Conservation (phyloP, 352 stramenopile species). For the Phytopythium litorale region DNA sequence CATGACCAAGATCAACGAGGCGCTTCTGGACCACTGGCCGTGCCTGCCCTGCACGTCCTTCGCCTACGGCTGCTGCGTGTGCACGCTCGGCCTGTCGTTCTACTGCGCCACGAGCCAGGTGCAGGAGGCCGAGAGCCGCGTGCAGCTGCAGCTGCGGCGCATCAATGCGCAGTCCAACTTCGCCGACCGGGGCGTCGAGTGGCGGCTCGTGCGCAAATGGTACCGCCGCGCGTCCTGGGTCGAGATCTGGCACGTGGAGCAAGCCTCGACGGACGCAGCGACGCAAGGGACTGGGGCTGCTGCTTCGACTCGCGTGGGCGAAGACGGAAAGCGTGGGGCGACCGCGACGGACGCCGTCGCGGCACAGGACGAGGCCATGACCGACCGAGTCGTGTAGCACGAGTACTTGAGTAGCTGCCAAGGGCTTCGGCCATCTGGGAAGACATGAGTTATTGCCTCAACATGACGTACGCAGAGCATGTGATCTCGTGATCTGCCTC, state of each 20-base stretch:
- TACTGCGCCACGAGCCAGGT: slow-evolving; percentile 79
- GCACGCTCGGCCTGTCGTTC: slow-evolving; percentile 73
- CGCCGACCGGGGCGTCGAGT: slow-evolving; percentile 47
- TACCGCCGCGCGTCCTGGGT: slow-evolving; percentile 63
- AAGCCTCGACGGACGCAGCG: neutral
- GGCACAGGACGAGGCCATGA: neutral
- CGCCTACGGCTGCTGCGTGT: slow-evolving; percentile 79
- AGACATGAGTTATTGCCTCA: neutral
- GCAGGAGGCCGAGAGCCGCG: slow-evolving; percentile 57
- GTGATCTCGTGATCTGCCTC: neutral
- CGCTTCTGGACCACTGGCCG: slow-evolving; percentile 79
- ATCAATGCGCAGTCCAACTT: slow-evolving; percentile 74
- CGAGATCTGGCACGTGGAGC: slow-evolving; percentile 39
- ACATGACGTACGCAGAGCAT: neutral
- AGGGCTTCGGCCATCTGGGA: neutral
- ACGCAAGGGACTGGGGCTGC: neutral
- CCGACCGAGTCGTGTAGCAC: slow-evolving; percentile 1
- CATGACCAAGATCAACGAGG: slow-evolving; percentile 76
- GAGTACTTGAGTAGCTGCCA: neutral
- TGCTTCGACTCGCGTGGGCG: neutral
- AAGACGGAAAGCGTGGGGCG: neutral
- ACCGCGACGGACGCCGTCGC: neutral
- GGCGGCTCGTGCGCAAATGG: slow-evolving; percentile 63
- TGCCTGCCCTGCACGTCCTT: slow-evolving; percentile 80
- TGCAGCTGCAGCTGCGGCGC: slow-evolving; percentile 61